Conservation (phyloP, 2,329 filamentous ascomycete species). For the Arthroderma sp. region DNA sequence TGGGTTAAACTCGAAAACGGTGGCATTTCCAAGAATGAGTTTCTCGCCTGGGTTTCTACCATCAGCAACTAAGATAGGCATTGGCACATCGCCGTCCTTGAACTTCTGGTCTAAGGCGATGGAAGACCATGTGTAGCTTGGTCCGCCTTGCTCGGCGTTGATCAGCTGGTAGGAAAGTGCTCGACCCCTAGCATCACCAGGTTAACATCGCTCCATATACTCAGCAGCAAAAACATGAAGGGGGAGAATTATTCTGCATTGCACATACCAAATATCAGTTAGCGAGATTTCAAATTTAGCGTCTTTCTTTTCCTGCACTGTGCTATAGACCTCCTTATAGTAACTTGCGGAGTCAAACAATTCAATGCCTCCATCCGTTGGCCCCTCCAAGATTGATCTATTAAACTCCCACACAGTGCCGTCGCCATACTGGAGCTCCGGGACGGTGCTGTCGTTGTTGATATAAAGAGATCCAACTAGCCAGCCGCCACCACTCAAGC, state of each 20-base stretch:
- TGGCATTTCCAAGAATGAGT: constrained; percentile 56
- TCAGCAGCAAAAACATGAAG: constrained; percentile 2
- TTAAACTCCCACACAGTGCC: constrained; percentile 49
- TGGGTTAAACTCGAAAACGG: constrained; percentile 64
- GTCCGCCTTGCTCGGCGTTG: constrained; percentile 60
- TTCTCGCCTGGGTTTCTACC: constrained; percentile 49
- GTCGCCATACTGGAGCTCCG: constrained; percentile 37
- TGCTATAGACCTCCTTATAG: constrained; percentile 44
- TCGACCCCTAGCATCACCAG: constrained; percentile 40
- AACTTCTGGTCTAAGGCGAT: constrained; percentile 54
- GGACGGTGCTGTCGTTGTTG: constrained; percentile 63
- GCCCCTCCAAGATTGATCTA: constrained; percentile 49
- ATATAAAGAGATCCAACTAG: constrained; percentile 66
- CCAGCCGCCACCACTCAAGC: constrained; percentile 74
- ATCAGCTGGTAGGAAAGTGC: constrained; percentile 78
- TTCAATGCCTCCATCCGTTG: constrained; percentile 37
- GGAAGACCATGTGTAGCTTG: constrained; percentile 69
- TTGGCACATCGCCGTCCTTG: constrained; percentile 47
- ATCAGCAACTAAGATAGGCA: constrained; percentile 62
- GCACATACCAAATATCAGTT: constrained; percentile 63
- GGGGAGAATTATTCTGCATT: neutral
- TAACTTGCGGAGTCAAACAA: constrained; percentile 47
- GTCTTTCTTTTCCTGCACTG: constrained; percentile 48
- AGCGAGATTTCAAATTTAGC: constrained; percentile 57
- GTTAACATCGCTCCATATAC: too few relatives aligned